Evolutionary conservation across 331 rosid genomes (phyloP).

Genomic region (Quercus lobata): DNA sequence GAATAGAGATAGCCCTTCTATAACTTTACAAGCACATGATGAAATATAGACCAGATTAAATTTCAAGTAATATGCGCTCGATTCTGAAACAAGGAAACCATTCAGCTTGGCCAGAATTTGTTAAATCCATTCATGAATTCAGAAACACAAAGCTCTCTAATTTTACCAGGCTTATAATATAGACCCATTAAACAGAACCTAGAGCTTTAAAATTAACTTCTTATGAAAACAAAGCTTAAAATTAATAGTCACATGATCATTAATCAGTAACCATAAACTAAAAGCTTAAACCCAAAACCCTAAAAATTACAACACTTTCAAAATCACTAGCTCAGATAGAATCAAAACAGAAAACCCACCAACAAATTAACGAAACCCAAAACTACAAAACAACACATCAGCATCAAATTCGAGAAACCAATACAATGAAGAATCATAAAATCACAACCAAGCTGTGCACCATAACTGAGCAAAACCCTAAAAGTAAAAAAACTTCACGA

Average conservation of each 20-base stretch:
- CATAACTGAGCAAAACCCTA: conserved; percentile 32
- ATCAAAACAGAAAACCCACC: background rate
- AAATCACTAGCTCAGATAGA: background rate
- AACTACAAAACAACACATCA: background rate
- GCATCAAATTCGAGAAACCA: conserved; percentile 8
- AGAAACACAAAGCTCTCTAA: background rate
- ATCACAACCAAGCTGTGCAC: background rate
- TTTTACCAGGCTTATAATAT: background rate
- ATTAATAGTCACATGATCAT: background rate
- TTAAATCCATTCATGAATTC: background rate
- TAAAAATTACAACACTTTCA: background rate
- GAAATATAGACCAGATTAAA: background rate
- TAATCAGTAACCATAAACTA: background rate
- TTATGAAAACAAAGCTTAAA: background rate
- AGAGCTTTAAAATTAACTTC: background rate
- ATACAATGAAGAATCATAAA: conserved; percentile 3
- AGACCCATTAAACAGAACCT: background rate
- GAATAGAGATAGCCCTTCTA: background rate
- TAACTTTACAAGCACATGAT: background rate
- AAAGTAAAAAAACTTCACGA: background rate
- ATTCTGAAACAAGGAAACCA: background rate
- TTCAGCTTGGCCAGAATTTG: background rate
- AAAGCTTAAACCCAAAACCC: conserved; percentile 10
- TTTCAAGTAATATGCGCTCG: background rate
- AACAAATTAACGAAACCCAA: conserved; percentile 18